Conservation (phyloP, 352 stramenopile genomes). For the Phytophthora fragariaefolia region DNA sequence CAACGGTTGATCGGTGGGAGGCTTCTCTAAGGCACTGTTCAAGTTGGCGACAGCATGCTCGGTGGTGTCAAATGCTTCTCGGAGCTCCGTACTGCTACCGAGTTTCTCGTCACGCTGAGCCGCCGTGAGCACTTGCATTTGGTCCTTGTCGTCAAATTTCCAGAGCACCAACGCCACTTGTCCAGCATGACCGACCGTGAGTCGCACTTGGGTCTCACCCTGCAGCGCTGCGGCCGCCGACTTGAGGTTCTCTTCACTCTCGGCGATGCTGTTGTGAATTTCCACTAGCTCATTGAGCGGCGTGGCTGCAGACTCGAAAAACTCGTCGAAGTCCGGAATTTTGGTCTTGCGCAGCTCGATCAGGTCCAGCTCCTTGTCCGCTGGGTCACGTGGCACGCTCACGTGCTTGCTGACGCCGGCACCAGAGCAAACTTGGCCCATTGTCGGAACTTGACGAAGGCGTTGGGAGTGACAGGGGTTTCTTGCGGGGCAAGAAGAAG, state of each 20-base stretch:
- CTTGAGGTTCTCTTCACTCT: constrained; percentile 67
- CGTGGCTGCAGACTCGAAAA: constrained; percentile 27
- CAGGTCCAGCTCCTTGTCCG: constrained; percentile 34
- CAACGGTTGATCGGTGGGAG: constrained; percentile 28
- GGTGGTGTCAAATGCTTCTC: constrained; percentile 18
- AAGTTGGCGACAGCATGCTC: constrained; percentile 33
- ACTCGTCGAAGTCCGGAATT: constrained; percentile 29
- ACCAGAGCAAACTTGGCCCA: constrained; percentile 69
- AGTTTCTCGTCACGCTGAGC: constrained; percentile 31
- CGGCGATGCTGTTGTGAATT: constrained; percentile 55
- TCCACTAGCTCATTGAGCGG: constrained; percentile 36
- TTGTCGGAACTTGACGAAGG: constrained; percentile 27
- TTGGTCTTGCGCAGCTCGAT: constrained; percentile 33
- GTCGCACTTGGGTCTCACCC: constrained; percentile 51
- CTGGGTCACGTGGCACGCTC: constrained; percentile 31
- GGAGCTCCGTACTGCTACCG: constrained; percentile 18
- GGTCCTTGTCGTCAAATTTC: constrained; percentile 56
- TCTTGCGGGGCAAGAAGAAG: constrained; percentile 35
- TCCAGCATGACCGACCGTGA: constrained; percentile 32
- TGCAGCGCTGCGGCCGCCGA: constrained; percentile 52
- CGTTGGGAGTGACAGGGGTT: constrained; percentile 4
- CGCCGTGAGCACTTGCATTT: constrained; percentile 39
- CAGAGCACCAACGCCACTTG: constrained; percentile 45
- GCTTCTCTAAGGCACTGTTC: constrained; percentile 46
- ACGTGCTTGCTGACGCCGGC: constrained; percentile 56